Percentiles rank a stretch among this genome's conserved stretches.
Conservation (phyloP, 2,329 filamentous ascomycete species). For the Microdochium trichocladiopsis region DNA sequence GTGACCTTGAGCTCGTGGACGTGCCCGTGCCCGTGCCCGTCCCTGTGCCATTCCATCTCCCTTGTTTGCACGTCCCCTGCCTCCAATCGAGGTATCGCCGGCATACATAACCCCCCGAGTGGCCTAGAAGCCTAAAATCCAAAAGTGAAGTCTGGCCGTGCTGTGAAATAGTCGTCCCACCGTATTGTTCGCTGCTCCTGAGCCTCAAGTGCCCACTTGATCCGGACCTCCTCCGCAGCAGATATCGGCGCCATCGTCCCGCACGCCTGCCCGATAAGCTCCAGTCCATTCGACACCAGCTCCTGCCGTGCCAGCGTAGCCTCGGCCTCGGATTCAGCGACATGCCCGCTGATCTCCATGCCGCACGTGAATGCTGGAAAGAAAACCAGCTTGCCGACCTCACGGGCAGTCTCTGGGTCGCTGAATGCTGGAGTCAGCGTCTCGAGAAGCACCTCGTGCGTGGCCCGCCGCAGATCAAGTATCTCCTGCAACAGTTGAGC, state of each 20-base stretch:
- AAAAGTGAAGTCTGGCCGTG: constrained; percentile 8
- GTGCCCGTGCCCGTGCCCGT: too few species aligned
- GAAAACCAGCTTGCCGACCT: constrained; percentile 9
- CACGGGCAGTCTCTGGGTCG: constrained; percentile 2
- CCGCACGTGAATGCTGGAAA: constrained; percentile 9
- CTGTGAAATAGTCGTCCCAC: constrained; percentile 7
- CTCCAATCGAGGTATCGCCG: too few species aligned
- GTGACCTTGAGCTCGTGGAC: too few species aligned
- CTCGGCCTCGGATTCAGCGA: background rate
- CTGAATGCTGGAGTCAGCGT: constrained; percentile 7
- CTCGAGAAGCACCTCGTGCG: constrained; percentile 2
- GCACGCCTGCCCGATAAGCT: constrained; percentile 6
- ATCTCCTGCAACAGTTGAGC: constrained; percentile 1
- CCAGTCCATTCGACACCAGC: constrained; percentile 4
- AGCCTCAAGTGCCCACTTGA: constrained; percentile 7
- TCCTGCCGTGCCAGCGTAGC: constrained; percentile 2
- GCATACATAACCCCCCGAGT: too few species aligned
- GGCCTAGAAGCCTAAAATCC: constrained; percentile 1
- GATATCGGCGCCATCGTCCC: constrained; percentile 9
- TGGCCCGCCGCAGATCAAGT: constrained; percentile 1
- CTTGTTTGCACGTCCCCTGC: too few species aligned
- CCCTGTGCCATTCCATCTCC: too few species aligned
- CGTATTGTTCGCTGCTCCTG: constrained; percentile 1
- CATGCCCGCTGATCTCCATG: constrained; percentile 2
- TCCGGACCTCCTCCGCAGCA: constrained; percentile 7